A percentile compares a stretch with the other conserved stretches of the same genome.
Conservation (phyloP, 2,329 filamentous ascomycete genomes). For the Fusarium fracticaudum region DNA sequence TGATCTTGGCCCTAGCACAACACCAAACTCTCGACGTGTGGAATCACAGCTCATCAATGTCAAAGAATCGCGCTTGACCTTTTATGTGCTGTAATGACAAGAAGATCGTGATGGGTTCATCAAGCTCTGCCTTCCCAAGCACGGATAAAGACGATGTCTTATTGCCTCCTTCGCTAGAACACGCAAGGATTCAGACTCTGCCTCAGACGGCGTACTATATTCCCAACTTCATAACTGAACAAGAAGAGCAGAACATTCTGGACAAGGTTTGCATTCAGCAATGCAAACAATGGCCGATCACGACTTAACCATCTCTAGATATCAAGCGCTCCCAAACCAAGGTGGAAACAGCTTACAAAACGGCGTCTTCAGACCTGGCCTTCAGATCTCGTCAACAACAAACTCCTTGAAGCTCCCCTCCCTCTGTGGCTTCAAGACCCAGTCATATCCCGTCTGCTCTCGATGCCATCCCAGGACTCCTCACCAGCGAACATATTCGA, state of each 20-base stretch:
- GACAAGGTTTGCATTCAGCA: constrained; percentile 65
- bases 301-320: constrained; percentile 54
- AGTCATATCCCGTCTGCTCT: constrained; percentile 69
- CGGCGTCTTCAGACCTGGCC: constrained; percentile 92
- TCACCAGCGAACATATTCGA: constrained; percentile 58
- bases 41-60: constrained; percentile 14
- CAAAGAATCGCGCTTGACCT: background rate
- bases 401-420: constrained; percentile 77
- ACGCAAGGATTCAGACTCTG: constrained; percentile 62
- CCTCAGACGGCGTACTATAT: constrained; percentile 83
- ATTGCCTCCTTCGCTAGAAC: constrained; percentile 61
- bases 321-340: constrained; percentile 72
- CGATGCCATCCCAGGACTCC: constrained; percentile 54
- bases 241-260: constrained; percentile 78
- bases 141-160: constrained; percentile 23
- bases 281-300: background rate
- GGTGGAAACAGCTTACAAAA: constrained; percentile 89
- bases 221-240: constrained; percentile 79
- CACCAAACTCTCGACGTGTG: constrained; percentile 15
- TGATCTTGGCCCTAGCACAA: constrained; percentile 28
- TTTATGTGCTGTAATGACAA: background rate
- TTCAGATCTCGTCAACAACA: constrained; percentile 81
- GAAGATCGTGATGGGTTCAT: constrained; percentile 25
- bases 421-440: constrained; percentile 80
- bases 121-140: background rate